These are phyloP conservation scores for Jamesozyma gamospora DNA, from an alignment of 805 yeast genomes.

Conservation along the genomic window DNA sequence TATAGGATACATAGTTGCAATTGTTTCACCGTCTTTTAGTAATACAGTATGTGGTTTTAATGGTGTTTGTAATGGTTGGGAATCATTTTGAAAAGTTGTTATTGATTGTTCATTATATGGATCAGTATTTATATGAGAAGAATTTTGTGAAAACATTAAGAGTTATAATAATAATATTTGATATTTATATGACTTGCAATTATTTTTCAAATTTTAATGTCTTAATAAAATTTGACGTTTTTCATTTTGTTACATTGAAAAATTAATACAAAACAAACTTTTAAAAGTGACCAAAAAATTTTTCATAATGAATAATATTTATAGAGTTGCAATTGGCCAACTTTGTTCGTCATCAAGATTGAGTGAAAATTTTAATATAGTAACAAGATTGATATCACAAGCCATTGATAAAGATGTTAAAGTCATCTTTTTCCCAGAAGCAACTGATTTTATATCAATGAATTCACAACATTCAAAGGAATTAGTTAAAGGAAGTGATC, in stretches of 20 bases:
- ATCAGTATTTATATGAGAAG: background rate
- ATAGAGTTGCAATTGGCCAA: constrained; percentile 71
- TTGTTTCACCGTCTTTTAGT: constrained; percentile 79
- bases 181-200: too few relatives aligned
- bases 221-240: too few relatives aligned
- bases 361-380: constrained; percentile 48
- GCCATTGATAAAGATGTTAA: constrained; percentile 56
- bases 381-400: constrained; percentile 45
- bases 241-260: background rate
- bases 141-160: background rate
- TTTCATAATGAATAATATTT: background rate
- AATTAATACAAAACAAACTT: background rate
- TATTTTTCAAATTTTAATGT: too few relatives aligned
- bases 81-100: background rate
- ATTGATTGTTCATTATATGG: background rate
- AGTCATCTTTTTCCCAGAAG: constrained; percentile 84
- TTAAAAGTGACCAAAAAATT: background rate
- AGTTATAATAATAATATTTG: too few relatives aligned
- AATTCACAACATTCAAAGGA: constrained; percentile 54
- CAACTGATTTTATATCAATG: constrained; percentile 76
- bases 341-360: constrained; percentile 63
- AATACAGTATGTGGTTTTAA: constrained; percentile 60
- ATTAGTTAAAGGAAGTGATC: constrained; percentile 43
- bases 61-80: constrained; percentile 10
- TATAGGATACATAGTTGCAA: constrained; percentile 88